These are phyloP conservation scores for Crucibulum cyathiforme DNA, from an alignment of 1,284 basidiomycete species.

Conservation along the genomic window DNA sequence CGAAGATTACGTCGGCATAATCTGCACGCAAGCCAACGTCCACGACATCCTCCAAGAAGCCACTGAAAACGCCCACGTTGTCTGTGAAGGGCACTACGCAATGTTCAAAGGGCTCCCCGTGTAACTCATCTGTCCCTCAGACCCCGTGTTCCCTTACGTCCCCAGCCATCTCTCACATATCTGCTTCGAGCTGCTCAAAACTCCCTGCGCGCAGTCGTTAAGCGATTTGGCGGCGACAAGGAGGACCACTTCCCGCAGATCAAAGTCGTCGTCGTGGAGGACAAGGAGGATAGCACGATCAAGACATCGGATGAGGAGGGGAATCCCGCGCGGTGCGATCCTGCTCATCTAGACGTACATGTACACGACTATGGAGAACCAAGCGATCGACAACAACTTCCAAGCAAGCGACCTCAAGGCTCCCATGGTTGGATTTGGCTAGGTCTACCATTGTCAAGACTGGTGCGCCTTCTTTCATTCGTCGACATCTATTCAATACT, in stretches of 20 bases:
- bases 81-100: constrained; percentile 97
- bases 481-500: neutral
- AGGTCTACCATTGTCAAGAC: constrained; percentile 90
- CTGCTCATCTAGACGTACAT: constrained; percentile 99
- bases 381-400: constrained; percentile 88
- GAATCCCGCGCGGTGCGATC: constrained; percentile 92
- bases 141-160: constrained; percentile 94
- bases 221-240: constrained; percentile 85
- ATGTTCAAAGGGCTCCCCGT: constrained; percentile 98
- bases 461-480: constrained; percentile 59
- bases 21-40: constrained; percentile 85
- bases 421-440: constrained; percentile 98
- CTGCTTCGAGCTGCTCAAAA: constrained; percentile 99
- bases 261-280: constrained; percentile 96
- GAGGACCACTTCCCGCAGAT: constrained; percentile 91
- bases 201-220: constrained; percentile 95
- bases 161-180: constrained; percentile 97
- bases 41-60: constrained; percentile 98
- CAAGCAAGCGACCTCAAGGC: constrained; percentile 95
- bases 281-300: constrained; percentile 96
- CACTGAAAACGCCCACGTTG: constrained; percentile 97
- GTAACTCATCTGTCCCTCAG: constrained; percentile 91
- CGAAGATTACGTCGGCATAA: constrained; percentile 95
- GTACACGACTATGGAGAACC: constrained; percentile 97
- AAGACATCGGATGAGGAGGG: constrained; percentile 95